Conservation (phyloP, 192 early-diverging fungal species). For the Backusella westeae region DNA sequence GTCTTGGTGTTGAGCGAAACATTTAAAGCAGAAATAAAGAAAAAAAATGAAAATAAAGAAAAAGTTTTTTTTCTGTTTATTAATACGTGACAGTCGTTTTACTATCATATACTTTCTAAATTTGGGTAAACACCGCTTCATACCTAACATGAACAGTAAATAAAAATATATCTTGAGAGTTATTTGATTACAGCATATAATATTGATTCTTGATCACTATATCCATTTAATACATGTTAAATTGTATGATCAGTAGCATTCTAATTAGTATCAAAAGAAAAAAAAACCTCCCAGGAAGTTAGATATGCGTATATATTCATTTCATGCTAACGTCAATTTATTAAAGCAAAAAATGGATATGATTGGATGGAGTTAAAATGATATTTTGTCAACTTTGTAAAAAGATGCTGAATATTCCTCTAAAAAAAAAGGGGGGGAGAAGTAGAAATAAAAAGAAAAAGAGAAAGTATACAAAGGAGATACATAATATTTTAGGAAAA, state of each 20-base stretch:
- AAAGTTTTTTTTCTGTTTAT: neutral
- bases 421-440: neutral
- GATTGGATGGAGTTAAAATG: neutral
- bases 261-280: no score
- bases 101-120: neutral
- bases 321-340: neutral
- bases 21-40: neutral
- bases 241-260: neutral
- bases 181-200: no score
- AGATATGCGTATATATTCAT: neutral
- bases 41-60: neutral
- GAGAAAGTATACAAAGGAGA: neutral
- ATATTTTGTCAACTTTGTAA: neutral
- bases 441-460: neutral
- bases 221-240: no score
- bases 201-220: no score
- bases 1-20: neutral
- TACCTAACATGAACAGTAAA: neutral
- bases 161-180: no score
- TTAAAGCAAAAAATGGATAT: neutral
- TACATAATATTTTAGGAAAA: neutral
- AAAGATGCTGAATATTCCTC: neutral
- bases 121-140: neutral
- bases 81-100: neutral
- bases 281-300: neutral